phyloP scores from a whole-genome alignment of 768 basidiomycete species.

The Suillus clintonianus region DNA sequence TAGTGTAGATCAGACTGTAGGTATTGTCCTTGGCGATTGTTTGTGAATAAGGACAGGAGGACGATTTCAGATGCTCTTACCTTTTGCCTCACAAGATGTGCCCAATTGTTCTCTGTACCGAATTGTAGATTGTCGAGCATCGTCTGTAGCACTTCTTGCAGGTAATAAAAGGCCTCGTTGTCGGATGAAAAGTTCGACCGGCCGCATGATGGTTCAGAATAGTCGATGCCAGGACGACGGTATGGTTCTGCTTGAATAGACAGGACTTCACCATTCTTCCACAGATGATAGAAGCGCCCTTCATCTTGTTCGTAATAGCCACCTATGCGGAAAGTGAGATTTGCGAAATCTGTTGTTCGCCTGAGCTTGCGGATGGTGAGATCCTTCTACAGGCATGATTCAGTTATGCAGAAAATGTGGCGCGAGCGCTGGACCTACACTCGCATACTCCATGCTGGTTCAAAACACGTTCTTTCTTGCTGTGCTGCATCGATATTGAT shows the following conservation, averaged over 20 bases:
- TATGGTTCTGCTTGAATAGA: slow-evolving; percentile 33
- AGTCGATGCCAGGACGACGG: slow-evolving; percentile 15
- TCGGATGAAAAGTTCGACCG: slow-evolving; percentile 14
- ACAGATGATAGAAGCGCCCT: slow-evolving; percentile 28
- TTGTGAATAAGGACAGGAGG: background rate
- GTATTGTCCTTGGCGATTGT: slow-evolving; percentile 10
- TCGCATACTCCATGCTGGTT: slow-evolving; percentile 28
- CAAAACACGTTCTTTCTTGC: background rate
- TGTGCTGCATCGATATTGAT: background rate
- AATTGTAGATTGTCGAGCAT: slow-evolving; percentile 33
- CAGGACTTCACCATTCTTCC: slow-evolving; percentile 33
- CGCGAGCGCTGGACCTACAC: slow-evolving; percentile 26
- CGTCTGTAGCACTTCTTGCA: slow-evolving; percentile 33
- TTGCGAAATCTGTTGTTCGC: slow-evolving; percentile 24
- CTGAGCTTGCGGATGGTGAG: slow-evolving; percentile 23
- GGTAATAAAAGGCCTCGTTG: slow-evolving; percentile 19
- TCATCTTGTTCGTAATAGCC: slow-evolving; percentile 3
- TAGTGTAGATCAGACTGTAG: slow-evolving; percentile 28
- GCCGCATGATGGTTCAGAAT: background rate
- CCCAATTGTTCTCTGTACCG: slow-evolving; percentile 35
- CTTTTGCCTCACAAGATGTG: slow-evolving; percentile 32
- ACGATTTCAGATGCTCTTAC: background rate
- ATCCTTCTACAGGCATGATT: slow-evolving; percentile 11
- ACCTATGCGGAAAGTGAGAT: slow-evolving; percentile 21
- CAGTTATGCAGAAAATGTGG: background rate